Base-by-base conservation (phyloP, 2,329 filamentous ascomycete species). In the Remersonia thermophila region DNA sequence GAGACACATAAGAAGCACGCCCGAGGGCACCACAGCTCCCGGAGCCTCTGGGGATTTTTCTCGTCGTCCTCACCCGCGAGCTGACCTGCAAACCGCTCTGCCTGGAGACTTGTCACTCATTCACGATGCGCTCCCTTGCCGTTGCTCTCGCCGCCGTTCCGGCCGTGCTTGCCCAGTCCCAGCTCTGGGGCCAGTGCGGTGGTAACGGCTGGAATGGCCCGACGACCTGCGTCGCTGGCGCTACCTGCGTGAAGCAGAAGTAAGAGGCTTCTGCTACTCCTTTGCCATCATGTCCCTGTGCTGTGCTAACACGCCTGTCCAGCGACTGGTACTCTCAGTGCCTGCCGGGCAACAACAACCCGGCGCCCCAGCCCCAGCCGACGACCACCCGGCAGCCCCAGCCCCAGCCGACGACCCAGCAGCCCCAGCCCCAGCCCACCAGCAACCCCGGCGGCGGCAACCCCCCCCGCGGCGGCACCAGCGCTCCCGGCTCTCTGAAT, bases 251-350 rank as follows among this genome's bases (percentile, higher is more conserved):
- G 10, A 33, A 36, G 30, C n/a, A 33, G 30, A n/a, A n/a, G n/a
- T n/a, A n/a, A n/a, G n/a, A n/a, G n/a, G n/a, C n/a, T n/a, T n/a
- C n/a, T n/a, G n/a, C n/a, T n/a, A n/a, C n/a, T n/a, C n/a, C n/a
- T n/a, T n/a, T n/a, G n/a, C n/a, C n/a, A n/a, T n/a, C n/a, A n/a
- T n/a, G n/a, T n/a, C n/a, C n/a, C n/a, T n/a, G n/a, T n/a, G n/a
- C n/a, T n/a, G n/a, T n/a, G n/a, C n/a, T n/a, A n/a, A n/a, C n/a
- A n/a, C n/a, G n/a, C n/a, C n/a, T n/a, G n/a, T 20, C 30, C 30
- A 41, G 36, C 33, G 39, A 41, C 30, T 41, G 36, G 36, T 41
- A 41, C 33, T 38, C 35, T 6, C 39, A 41, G 33, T 41, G 39
- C 27, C 29, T 41, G 32, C 39, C 39, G 18, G 39, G 39, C 20